phyloP scores from a whole-genome alignment of 139 green algal species.

The Diplosphaera chodatii region DNA sequence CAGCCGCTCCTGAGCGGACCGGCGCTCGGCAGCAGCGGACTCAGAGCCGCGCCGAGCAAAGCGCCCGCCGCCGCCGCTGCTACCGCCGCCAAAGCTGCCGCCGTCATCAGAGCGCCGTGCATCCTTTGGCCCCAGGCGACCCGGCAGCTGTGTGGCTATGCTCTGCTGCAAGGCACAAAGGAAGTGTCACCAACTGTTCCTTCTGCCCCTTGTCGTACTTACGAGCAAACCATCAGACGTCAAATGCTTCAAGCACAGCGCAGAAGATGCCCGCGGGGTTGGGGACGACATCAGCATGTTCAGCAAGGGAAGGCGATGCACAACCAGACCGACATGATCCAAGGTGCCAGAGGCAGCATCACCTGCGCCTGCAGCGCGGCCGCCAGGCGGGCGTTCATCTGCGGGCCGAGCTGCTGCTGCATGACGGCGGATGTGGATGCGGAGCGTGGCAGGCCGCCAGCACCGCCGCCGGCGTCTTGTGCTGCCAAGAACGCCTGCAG shows the following conservation, averaged over 20 bases:
- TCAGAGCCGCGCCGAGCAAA: not conserved
- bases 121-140: not conserved
- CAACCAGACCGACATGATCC: too few species aligned
- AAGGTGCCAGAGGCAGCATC: too few species aligned
- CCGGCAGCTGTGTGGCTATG: not conserved
- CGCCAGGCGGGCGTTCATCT: not conserved
- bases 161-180: not conserved
- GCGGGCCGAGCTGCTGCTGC: slow-evolving; percentile 4
- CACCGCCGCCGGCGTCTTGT: not conserved
- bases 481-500: not conserved
- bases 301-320: too few species aligned
- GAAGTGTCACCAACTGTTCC: too few species aligned
- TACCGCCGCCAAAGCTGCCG: not conserved
- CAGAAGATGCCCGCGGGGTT: too few species aligned
- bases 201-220: too few species aligned
- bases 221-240: too few species aligned
- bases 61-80: too few species aligned
- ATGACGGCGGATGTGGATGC: not conserved
- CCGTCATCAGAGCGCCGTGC: not conserved
- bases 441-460: not conserved
- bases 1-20: slow-evolving; percentile 70
- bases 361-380: slow-evolving; percentile 1
- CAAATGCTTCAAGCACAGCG: too few species aligned
- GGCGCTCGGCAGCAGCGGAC: slow-evolving; percentile 57
- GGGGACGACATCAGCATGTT: too few species aligned